phyloP scores from a whole-genome alignment of 2,329 filamentous ascomycete genomes.

The Akanthomyces lecanii region DNA sequence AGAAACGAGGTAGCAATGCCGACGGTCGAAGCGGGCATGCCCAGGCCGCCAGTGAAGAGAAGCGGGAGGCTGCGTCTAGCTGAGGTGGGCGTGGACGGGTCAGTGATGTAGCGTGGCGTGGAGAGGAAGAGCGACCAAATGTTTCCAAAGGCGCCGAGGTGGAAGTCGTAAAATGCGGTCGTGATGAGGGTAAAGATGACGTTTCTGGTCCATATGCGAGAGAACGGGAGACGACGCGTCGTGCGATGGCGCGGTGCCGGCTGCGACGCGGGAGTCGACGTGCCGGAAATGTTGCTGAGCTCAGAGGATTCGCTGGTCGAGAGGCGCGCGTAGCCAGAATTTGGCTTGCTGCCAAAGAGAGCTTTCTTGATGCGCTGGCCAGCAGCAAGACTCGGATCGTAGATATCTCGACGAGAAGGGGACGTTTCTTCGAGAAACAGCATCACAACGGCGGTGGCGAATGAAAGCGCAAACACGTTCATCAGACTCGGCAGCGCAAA shows the following conservation, averaged over 20 bases:
- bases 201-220: constrained; percentile 44
- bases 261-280: constrained; percentile 3
- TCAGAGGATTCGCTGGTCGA: constrained; percentile 20
- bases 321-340: constrained; percentile 31
- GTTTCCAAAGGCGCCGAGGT: constrained; percentile 64
- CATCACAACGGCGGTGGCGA: constrained; percentile 51
- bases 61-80: constrained; percentile 38
- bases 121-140: constrained; percentile 68
- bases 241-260: constrained; percentile 17
- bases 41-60: constrained; percentile 61
- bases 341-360: constrained; percentile 26
- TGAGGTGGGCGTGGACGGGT: constrained; percentile 26
- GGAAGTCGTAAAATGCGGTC: constrained; percentile 67
- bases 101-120: constrained; percentile 48
- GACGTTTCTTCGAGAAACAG: constrained; percentile 64
- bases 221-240: constrained; percentile 32
- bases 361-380: constrained; percentile 30
- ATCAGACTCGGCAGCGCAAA: constrained; percentile 67
- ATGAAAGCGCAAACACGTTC: constrained; percentile 56
- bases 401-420: constrained; percentile 40
- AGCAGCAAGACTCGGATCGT: constrained; percentile 41
- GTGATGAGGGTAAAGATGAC: constrained; percentile 53
- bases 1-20: constrained; percentile 66
- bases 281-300: not conserved
- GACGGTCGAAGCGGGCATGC: constrained; percentile 62